Percentiles rank a stretch among this genome's conserved stretches.
Conservation (phyloP, 2,329 filamentous ascomycete genomes). For the Dactylellina parvicollis region DNA sequence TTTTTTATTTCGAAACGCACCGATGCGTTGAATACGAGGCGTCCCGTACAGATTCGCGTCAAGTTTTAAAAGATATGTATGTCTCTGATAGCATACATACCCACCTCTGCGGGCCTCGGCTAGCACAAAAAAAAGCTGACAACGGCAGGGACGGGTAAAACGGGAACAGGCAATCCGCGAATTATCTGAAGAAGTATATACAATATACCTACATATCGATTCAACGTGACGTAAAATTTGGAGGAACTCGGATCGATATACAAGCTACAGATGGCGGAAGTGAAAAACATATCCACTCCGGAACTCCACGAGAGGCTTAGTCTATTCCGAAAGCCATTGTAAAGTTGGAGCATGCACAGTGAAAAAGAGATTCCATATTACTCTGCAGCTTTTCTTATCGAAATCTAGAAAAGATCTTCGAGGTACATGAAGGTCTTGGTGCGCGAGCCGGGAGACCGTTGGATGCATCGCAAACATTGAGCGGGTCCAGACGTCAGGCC, state of each 20-base stretch:
- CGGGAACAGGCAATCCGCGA: slow-evolving; percentile 24
- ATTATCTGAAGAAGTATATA: not conserved
- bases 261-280: not conserved
- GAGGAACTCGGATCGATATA: slow-evolving; percentile 32
- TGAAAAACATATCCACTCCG: slow-evolving; percentile 5
- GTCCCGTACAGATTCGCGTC: not conserved
- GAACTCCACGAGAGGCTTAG: too few relatives aligned
- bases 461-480: slow-evolving; percentile 1
- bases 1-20: too few relatives aligned
- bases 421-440: not conserved
- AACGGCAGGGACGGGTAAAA: slow-evolving; percentile 26
- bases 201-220: not conserved
- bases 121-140: too few relatives aligned
- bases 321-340: not conserved
- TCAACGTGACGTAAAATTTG: slow-evolving; percentile 12
- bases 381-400: slow-evolving; percentile 8
- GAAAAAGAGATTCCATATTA: slow-evolving; percentile 27
- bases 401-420: slow-evolving; percentile 23
- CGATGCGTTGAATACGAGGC: slow-evolving; percentile 5
- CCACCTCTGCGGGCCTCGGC: too few relatives aligned
- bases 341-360: too few relatives aligned
- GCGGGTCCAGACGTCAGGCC: too few relatives aligned
- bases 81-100: too few relatives aligned
- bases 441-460: slow-evolving; percentile 5
- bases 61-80: slow-evolving; percentile 26